These are phyloP conservation scores for Chaetomium tenue DNA, from an alignment of 495 filamentous ascomycete species.

Conservation along the genomic window DNA sequence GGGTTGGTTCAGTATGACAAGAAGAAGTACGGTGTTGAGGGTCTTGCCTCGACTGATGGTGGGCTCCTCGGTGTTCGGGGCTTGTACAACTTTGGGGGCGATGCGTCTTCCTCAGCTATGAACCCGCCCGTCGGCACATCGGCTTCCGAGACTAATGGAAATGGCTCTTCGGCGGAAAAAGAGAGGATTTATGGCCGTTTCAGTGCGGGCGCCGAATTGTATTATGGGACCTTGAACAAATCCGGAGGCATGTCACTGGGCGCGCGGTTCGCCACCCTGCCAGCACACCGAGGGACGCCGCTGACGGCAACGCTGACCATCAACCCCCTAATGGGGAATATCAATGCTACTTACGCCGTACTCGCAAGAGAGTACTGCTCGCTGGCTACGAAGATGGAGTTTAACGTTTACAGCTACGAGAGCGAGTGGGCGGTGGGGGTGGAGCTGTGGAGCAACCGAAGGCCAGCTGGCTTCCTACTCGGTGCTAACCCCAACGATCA, in stretches of 20 bases:
- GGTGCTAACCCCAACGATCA: conserved; percentile 33
- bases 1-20: conserved; percentile 82
- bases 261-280: conserved; percentile 84
- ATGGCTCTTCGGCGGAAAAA: conserved; percentile 31
- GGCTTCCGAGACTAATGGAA: conserved; percentile 27
- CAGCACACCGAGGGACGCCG: conserved; percentile 78
- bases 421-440: conserved; percentile 86
- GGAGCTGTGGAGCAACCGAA: conserved; percentile 74
- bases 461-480: conserved; percentile 43
- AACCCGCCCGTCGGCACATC: conserved; percentile 21
- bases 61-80: conserved; percentile 83
- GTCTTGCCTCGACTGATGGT: conserved; percentile 88
- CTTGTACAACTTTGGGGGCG: conserved; percentile 89
- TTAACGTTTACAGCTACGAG: conserved; percentile 98
- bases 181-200: conserved; percentile 63
- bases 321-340: conserved; percentile 88
- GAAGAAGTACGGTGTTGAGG: conserved; percentile 86
- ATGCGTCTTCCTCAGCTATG: conserved; percentile 53
- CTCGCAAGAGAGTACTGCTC: conserved; percentile 76
- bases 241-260: conserved; percentile 77
- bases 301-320: conserved; percentile 89
- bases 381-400: conserved; percentile 86
- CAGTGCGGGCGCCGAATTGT: conserved; percentile 85
- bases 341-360: conserved; percentile 86
- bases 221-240: conserved; percentile 91